These are phyloP conservation scores for Floccularia luteovirens DNA, from an alignment of 768 basidiomycete species.

Conservation along the genomic window DNA sequence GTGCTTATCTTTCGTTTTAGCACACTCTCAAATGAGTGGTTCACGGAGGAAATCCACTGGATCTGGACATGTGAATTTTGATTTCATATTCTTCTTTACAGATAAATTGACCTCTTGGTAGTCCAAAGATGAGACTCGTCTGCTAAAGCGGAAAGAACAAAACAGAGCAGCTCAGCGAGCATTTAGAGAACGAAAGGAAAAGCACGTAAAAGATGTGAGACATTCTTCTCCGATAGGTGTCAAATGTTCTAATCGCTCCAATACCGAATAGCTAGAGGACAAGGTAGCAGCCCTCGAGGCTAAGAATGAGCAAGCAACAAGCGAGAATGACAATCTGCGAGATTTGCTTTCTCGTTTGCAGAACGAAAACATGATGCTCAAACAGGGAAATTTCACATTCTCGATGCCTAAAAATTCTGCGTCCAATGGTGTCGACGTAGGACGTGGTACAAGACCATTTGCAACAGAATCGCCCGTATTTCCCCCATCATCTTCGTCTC, in stretches of 20 bases:
- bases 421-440: slow-evolving; percentile 1
- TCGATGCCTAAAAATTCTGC: slow-evolving; percentile 45
- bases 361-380: slow-evolving; percentile 79
- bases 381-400: slow-evolving; percentile 81
- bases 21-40: background rate
- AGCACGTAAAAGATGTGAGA: slow-evolving; percentile 94
- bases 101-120: slow-evolving; percentile 7
- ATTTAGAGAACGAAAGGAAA: slow-evolving; percentile 95
- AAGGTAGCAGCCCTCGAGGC: slow-evolving; percentile 82
- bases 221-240: slow-evolving; percentile 11
- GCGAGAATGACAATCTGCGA: slow-evolving; percentile 86
- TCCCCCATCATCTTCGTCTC: slow-evolving; percentile 15
- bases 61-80: slow-evolving; percentile 16
- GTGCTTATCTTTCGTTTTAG: background rate
- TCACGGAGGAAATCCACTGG: slow-evolving; percentile 28
- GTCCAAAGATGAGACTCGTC: slow-evolving; percentile 62
- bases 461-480: slow-evolving; percentile 15
- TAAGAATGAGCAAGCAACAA: slow-evolving; percentile 60
- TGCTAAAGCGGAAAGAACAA: slow-evolving; percentile 91
- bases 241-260: slow-evolving; percentile 2
- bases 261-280: slow-evolving; percentile 67
- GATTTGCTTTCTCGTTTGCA: slow-evolving; percentile 82
- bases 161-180: slow-evolving; percentile 96
- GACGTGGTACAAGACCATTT: slow-evolving; percentile 12
- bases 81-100: slow-evolving; percentile 2